Evolutionary conservation across 2,329 filamentous ascomycete genomes (phyloP).

Genomic region (Cercospora brassicicola): DNA sequence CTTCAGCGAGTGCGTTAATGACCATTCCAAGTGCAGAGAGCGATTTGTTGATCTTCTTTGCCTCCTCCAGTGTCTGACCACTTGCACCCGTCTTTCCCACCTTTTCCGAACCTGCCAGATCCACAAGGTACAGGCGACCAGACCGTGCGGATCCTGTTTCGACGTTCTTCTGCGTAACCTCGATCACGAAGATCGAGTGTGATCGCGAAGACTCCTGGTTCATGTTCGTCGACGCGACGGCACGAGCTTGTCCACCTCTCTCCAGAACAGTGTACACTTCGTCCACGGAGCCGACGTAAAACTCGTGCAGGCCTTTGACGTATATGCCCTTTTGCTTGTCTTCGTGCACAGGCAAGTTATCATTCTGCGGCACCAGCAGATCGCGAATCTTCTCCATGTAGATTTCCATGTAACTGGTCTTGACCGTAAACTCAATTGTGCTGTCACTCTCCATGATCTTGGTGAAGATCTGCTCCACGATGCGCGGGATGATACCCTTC

Average conservation of each 20-base stretch:
- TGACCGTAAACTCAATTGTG: constrained; percentile 97
- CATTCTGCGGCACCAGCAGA: constrained; percentile 86
- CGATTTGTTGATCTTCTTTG: constrained; percentile 99
- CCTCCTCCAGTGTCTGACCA: constrained; percentile 94
- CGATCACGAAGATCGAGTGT: constrained; percentile 97
- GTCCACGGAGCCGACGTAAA: constrained; percentile 91
- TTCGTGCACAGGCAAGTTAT: constrained; percentile 96
- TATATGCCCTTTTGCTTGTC: constrained; percentile 96
- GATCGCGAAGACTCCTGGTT: constrained; percentile 97
- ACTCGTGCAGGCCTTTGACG: constrained; percentile 89
- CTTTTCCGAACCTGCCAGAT: constrained; percentile 97
- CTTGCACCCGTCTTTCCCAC: constrained; percentile 97
- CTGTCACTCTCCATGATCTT: constrained; percentile 88
- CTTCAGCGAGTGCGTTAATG: constrained; percentile 95
- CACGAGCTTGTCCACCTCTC: constrained; percentile 81
- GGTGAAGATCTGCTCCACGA: constrained; percentile 95
- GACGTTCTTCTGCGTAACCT: constrained; percentile 94
- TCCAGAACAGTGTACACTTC: constrained; percentile 98
- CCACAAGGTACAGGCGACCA: constrained; percentile 93
- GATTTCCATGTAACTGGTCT: constrained; percentile 99
- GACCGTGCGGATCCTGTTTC: constrained; percentile 95
- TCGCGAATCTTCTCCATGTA: constrained; percentile 99
- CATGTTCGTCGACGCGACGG: constrained; percentile 98
- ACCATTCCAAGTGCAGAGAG: constrained; percentile 98
- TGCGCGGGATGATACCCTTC: constrained; percentile 93